A percentile compares a stretch with the other conserved stretches of the same genome.
Conservation (phyloP, 371 early-diverging fungal genomes). For the Dichotomocladium elegans region DNA sequence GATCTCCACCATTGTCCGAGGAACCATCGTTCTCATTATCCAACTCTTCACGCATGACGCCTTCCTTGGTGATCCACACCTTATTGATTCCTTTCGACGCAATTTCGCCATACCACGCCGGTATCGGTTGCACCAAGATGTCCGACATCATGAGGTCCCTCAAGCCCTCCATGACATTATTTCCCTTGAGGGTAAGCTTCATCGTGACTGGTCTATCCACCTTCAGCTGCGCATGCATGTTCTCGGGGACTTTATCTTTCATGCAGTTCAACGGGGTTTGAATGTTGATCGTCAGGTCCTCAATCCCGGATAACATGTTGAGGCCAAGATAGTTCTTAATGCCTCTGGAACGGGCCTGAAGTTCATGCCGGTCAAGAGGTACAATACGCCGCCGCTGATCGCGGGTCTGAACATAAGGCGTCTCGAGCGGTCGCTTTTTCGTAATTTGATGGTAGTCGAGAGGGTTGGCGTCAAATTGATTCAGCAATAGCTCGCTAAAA, state of each 20-base stretch:
- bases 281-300: conserved; percentile 11
- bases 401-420: conserved; percentile 8
- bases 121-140: conserved; percentile 31
- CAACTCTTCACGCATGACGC: conserved; percentile 7
- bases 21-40: conserved; percentile 5
- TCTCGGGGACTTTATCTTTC: neutral
- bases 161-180: conserved; percentile 50
- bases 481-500: conserved; percentile 32
- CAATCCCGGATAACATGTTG: conserved; percentile 4
- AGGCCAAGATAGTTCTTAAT: conserved; percentile 13
- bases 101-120: conserved; percentile 36
- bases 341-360: conserved; percentile 11
- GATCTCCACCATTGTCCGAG: too few relatives aligned
- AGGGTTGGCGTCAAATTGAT: conserved; percentile 50
- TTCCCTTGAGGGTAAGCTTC: conserved; percentile 19
- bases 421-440: neutral
- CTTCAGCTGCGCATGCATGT: neutral
- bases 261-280: conserved; percentile 1
- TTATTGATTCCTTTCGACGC: conserved; percentile 14
- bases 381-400: conserved; percentile 30
- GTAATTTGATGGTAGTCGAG: conserved; percentile 21
- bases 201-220: conserved; percentile 6
- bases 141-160: conserved; percentile 34
- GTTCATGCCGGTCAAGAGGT: conserved; percentile 14
- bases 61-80: conserved; percentile 15